Evolutionary conservation across 2,329 filamentous ascomycete species (phyloP).

Genomic region (Aspergillus candidus): DNA sequence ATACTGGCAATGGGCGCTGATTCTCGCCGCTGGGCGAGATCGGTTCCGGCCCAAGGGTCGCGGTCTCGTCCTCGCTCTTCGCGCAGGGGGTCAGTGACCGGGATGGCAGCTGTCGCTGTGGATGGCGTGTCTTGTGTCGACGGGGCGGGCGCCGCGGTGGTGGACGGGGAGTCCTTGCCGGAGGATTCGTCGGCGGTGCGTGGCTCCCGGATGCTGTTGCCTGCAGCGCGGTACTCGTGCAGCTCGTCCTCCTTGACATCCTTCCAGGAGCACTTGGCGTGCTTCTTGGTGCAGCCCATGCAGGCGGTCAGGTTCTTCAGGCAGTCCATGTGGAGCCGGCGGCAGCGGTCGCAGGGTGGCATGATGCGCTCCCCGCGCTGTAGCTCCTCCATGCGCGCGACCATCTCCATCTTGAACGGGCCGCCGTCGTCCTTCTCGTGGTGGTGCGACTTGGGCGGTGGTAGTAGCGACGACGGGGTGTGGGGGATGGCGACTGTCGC

Average conservation of each 20-base stretch:
- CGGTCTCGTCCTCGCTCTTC: not conserved
- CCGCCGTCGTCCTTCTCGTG: slow-evolving; percentile 53
- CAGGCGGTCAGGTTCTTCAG: slow-evolving; percentile 82
- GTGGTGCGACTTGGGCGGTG: slow-evolving; percentile 41
- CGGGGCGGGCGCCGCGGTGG: slow-evolving; percentile 3
- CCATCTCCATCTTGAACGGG: slow-evolving; percentile 60
- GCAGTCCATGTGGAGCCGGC: slow-evolving; percentile 72
- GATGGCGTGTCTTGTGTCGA: slow-evolving; percentile 7
- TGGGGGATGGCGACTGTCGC: slow-evolving; percentile 50
- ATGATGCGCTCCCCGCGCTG: slow-evolving; percentile 66
- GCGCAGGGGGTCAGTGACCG: slow-evolving; percentile 3
- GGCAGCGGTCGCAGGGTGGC: slow-evolving; percentile 80
- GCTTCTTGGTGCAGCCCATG: slow-evolving; percentile 81
- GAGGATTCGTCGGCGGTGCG: slow-evolving; percentile 9
- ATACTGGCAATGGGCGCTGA: slow-evolving; percentile 19
- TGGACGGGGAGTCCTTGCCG: slow-evolving; percentile 10
- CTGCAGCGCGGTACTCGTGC: slow-evolving; percentile 18
- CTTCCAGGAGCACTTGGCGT: slow-evolving; percentile 82
- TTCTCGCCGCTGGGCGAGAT: slow-evolving; percentile 14
- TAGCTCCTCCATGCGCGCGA: slow-evolving; percentile 68
- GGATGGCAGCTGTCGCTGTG: slow-evolving; percentile 4
- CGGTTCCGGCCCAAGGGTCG: not conserved
- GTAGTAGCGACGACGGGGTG: slow-evolving; percentile 49
- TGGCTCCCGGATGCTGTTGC: slow-evolving; percentile 8
- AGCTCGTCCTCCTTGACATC: slow-evolving; percentile 70